phyloP scores from a whole-genome alignment of 352 stramenopile genomes.

The Elongisporangium undulatum region DNA sequence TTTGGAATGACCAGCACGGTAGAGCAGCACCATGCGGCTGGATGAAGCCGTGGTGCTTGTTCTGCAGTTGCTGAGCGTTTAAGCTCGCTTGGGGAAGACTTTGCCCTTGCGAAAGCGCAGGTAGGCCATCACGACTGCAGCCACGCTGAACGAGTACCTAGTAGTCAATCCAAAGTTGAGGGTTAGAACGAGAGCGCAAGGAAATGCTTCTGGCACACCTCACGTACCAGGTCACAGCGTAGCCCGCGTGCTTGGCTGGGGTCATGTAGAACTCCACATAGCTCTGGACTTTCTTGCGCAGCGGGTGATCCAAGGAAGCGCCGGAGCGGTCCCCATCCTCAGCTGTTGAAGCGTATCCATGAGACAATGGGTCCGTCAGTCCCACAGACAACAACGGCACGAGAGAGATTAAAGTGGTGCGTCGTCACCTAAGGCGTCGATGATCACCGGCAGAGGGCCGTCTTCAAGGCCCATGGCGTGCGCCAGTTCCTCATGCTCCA shows the following conservation, averaged over 20 bases:
- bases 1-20: background rate
- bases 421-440: constrained; percentile 61
- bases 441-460: constrained; percentile 60
- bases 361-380: background rate
- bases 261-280: constrained; percentile 90
- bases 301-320: constrained; percentile 44
- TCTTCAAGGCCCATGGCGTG: constrained; percentile 70
- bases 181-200: background rate
- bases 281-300: constrained; percentile 72
- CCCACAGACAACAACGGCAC: background rate
- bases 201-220: background rate
- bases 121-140: constrained; percentile 59
- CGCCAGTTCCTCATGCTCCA: constrained; percentile 75
- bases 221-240: constrained; percentile 76
- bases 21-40: no score
- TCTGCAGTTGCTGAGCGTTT: background rate
- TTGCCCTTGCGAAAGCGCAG: constrained; percentile 64
- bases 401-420: background rate
- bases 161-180: constrained; percentile 2
- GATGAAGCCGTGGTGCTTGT: background rate
- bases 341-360: constrained; percentile 15
- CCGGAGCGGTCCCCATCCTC: constrained; percentile 19
- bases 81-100: constrained; percentile 8
- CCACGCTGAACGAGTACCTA: constrained; percentile 80
- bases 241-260: constrained; percentile 78